Base-by-base conservation (phyloP, 495 filamentous ascomycete genomes). In the Parathielavia hyrcaniae region DNA sequence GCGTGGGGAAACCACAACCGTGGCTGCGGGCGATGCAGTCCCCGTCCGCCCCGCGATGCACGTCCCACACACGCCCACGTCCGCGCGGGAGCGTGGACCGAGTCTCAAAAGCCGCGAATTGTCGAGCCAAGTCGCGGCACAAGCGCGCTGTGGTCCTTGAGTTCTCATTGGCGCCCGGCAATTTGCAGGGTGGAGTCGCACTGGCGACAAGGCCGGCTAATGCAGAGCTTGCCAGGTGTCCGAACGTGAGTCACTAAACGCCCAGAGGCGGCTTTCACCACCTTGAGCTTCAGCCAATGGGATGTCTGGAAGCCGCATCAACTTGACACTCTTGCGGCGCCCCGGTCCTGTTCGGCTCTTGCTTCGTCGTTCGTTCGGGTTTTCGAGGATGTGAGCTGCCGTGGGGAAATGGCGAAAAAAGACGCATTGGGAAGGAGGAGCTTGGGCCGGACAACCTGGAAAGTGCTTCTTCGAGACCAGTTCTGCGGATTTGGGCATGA, bases 161-260 rank as follows among this genome's bases (percentile, higher is more conserved):
- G 20, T 26, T 56, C 59, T 34, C 43, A 62, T 62, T 62, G 60
- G 60, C 60, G 55, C 55, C 40, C 60, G 44, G 49, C 35, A 44
- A 19, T 17, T 40, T 45, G 47, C 56, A 11, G 26, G 49, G 12
- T 35, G 53, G 48, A 41, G 63, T 53, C 43, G 49, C 47, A 50
- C 48, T n/a, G 48, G 60, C 62, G 53, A 56, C 55, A 53, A 57
- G 54, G 26, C 20, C 43, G 35, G 45, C 54, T 57, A 57, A 57
- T 57, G 54, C 54, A 41, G 45, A n/a, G 45, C 46, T 10, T 50
- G 54, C 67, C 65, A 68, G 65, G 61, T 68, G 65, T 68, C 65
- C 63, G 61, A 63, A 63, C 60, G 61, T 66, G 62, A 71, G 57
- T 69, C 64, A 69, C 60, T 65, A 68, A 58, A 63, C 60, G 68